These are phyloP conservation scores for Syzygium aromaticum DNA, from an alignment of 345 rosid species.

Conservation along the genomic window DNA sequence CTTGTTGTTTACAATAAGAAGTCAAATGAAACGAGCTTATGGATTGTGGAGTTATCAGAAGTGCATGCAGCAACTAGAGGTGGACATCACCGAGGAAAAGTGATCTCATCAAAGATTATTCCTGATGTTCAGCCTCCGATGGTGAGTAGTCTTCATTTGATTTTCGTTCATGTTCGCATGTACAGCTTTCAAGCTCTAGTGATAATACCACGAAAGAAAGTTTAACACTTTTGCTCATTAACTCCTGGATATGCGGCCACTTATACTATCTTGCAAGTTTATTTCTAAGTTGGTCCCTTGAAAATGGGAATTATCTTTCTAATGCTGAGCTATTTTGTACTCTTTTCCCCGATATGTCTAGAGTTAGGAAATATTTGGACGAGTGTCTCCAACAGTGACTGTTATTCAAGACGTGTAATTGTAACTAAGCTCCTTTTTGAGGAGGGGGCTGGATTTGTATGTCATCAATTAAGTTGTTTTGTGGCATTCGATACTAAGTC, in stretches of 20 bases:
- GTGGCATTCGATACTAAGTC: neutral
- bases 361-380: neutral
- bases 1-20: slow-evolving; percentile 72
- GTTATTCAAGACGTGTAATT: neutral
- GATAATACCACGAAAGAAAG: neutral
- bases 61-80: slow-evolving; percentile 90
- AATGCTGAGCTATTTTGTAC: neutral
- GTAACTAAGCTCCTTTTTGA: neutral
- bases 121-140: slow-evolving; percentile 93
- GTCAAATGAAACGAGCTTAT: slow-evolving; percentile 77
- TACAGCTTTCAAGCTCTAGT: neutral
- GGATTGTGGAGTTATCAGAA: slow-evolving; percentile 81
- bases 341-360: neutral
- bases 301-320: neutral
- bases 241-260: neutral
- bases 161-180: neutral
- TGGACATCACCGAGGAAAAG: slow-evolving; percentile 94
- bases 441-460: neutral
- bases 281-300: neutral
- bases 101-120: slow-evolving; percentile 57
- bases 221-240: neutral
- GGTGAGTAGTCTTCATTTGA: slow-evolving; percentile 27
- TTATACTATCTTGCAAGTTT: neutral
- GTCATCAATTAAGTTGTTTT: neutral
- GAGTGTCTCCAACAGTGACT: neutral